Evolutionary conservation across 306 rosid species (phyloP).

Genomic region (Citrullus colocynthis): DNA sequence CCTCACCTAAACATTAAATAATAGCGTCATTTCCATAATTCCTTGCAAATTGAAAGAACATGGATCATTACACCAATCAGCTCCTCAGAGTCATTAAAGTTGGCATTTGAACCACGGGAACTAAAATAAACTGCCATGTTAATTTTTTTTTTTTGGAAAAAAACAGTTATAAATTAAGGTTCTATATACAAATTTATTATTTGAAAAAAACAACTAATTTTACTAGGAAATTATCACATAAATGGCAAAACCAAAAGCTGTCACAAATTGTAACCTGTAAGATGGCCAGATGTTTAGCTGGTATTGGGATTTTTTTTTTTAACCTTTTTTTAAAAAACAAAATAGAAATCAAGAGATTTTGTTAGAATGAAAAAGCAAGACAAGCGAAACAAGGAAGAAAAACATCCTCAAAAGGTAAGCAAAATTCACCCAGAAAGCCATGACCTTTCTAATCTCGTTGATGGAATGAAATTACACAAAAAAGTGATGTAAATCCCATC

Average conservation of each 20-base stretch:
- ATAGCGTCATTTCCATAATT: slow-evolving; percentile 5
- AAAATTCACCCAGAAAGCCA: background rate
- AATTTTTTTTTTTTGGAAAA: no score
- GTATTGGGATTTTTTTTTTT: background rate
- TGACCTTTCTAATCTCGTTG: background rate
- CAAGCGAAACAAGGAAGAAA: background rate
- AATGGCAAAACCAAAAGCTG: background rate
- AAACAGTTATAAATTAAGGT: background rate
- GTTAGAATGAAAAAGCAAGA: background rate
- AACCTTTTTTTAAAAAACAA: background rate
- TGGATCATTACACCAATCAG: background rate
- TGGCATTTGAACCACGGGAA: background rate
- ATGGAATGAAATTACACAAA: background rate
- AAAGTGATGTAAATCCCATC: background rate
- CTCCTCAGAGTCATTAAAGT: background rate
- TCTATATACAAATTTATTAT: background rate
- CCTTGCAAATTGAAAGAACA: background rate
- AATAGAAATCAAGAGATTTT: background rate
- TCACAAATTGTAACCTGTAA: background rate
- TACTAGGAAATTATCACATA: background rate
- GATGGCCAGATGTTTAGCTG: background rate
- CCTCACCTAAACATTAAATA: slow-evolving; percentile 47
- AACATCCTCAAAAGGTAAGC: background rate
- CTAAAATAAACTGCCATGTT: background rate
- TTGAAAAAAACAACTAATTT: background rate